Conservation (phyloP, 169 alveolate genomes). For the Cryptosporidium muris region DNA sequence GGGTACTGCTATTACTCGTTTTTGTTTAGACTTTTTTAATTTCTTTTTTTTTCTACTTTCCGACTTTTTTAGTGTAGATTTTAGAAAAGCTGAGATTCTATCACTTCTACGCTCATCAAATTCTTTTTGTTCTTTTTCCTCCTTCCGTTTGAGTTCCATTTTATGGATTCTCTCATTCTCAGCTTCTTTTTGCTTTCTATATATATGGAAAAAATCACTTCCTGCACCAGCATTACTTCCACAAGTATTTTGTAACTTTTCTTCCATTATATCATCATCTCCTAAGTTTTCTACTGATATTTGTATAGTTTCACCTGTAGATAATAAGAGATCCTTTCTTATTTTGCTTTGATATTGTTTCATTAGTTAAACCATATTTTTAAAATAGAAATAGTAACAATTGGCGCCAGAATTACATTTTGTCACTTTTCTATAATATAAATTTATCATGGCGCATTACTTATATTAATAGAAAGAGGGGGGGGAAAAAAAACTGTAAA, state of each 20-base stretch:
- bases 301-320: slow-evolving; percentile 29
- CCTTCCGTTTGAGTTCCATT: slow-evolving; percentile 73
- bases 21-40: background rate
- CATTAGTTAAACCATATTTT: too few species aligned
- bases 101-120: slow-evolving; percentile 43
- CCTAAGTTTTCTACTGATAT: slow-evolving; percentile 4
- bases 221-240: slow-evolving; percentile 77
- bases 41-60: slow-evolving; percentile 55
- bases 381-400: too few species aligned
- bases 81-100: slow-evolving; percentile 12
- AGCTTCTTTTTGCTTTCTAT: slow-evolving; percentile 49
- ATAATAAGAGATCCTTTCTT: slow-evolving; percentile 3
- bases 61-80: slow-evolving; percentile 42
- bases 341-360: too few species aligned
- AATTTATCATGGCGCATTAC: too few species aligned
- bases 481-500: too few species aligned
- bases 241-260: slow-evolving; percentile 72
- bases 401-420: too few species aligned
- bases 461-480: too few species aligned
- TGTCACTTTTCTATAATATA: too few species aligned
- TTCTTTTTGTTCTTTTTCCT: slow-evolving; percentile 43
- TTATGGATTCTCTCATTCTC: slow-evolving; percentile 73
- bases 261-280: slow-evolving; percentile 10
- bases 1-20: background rate
- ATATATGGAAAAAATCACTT: slow-evolving; percentile 74